Evolutionary conservation across 2,329 filamentous ascomycete genomes (phyloP).

Genomic region (Pseudogymnoascus sp.): DNA sequence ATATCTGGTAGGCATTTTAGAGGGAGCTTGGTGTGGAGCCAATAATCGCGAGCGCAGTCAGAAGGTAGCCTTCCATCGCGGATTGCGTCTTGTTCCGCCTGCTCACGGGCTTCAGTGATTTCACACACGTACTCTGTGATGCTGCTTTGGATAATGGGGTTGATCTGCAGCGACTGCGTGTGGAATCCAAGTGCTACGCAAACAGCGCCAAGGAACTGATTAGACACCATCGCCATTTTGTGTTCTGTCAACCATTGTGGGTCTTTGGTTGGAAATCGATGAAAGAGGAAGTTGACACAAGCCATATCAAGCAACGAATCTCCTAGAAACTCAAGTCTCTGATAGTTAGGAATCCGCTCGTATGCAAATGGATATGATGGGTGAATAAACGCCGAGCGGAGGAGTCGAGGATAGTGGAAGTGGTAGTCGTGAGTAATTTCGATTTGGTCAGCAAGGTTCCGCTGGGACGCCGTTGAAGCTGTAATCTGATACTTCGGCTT

Average conservation of each 20-base stretch:
- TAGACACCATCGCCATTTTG: slow-evolving; percentile 99
- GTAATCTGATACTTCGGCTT: slow-evolving; percentile 65
- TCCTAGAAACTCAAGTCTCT: slow-evolving; percentile 86
- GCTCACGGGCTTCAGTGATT: slow-evolving; percentile 46
- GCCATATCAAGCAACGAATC: slow-evolving; percentile 84
- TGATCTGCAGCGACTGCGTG: slow-evolving; percentile 58
- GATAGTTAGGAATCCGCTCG: slow-evolving; percentile 79
- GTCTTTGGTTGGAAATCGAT: slow-evolving; percentile 68
- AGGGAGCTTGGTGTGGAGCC: slow-evolving; percentile 56
- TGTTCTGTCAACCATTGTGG: slow-evolving; percentile 98
- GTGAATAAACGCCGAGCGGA: slow-evolving; percentile 82
- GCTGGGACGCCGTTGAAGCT: slow-evolving; percentile 57
- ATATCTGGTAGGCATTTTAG: slow-evolving; percentile 79
- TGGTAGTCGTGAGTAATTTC: slow-evolving; percentile 49
- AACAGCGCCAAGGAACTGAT: slow-evolving; percentile 82
- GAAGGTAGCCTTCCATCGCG: slow-evolving; percentile 29
- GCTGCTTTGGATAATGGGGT: slow-evolving; percentile 36
- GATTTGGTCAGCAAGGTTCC: slow-evolving; percentile 60
- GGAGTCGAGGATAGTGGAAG: slow-evolving; percentile 69
- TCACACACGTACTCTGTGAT: slow-evolving; percentile 51
- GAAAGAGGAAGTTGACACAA: slow-evolving; percentile 76
- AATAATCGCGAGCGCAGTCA: slow-evolving; percentile 57
- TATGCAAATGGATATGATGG: slow-evolving; percentile 70
- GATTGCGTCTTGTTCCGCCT: slow-evolving; percentile 30
- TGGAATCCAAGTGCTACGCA: slow-evolving; percentile 75